Evolutionary conservation across 2,329 filamentous ascomycete species (phyloP).

Genomic region (Annulohypoxylon truncatum): DNA sequence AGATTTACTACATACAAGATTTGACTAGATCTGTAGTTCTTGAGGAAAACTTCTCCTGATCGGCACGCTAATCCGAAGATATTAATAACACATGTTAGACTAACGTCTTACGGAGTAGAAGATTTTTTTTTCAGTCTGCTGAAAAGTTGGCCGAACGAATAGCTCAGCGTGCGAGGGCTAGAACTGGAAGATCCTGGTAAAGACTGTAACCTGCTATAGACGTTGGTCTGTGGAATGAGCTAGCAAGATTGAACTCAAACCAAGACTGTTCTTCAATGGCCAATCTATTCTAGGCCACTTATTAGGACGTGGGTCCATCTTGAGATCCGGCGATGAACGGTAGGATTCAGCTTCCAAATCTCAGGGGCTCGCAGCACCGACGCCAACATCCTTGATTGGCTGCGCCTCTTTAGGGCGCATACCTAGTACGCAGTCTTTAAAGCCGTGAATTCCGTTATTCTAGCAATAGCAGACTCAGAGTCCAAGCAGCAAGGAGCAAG

Average conservation of each 20-base stretch:
- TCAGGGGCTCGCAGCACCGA: conserved; percentile 30
- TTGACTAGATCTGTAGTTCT: background rate
- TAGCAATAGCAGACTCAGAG: conserved; percentile 12
- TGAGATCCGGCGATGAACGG: conserved; percentile 31
- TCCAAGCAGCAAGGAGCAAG: conserved; percentile 4
- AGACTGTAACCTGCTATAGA: background rate
- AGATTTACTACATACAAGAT: background rate
- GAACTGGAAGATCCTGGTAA: conserved; percentile 4
- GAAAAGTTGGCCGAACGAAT: background rate
- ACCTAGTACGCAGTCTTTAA: background rate
- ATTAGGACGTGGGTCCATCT: conserved; percentile 28
- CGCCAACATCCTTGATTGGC: conserved; percentile 26
- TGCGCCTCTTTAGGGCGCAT: conserved; percentile 9
- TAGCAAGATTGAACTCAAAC: conserved; percentile 25
- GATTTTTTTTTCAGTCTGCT: conserved; percentile 1
- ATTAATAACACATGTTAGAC: background rate
- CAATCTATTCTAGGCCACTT: conserved; percentile 27
- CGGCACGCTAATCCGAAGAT: background rate
- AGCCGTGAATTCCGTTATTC: conserved; percentile 9
- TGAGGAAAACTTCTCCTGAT: background rate
- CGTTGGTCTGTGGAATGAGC: background rate
- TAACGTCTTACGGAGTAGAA: background rate
- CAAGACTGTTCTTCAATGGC: conserved; percentile 20
- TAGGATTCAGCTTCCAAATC: conserved; percentile 34
- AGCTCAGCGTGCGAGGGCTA: background rate